Conservation (phyloP, 2,329 filamentous ascomycete genomes). For the Colletotrichum lini region DNA sequence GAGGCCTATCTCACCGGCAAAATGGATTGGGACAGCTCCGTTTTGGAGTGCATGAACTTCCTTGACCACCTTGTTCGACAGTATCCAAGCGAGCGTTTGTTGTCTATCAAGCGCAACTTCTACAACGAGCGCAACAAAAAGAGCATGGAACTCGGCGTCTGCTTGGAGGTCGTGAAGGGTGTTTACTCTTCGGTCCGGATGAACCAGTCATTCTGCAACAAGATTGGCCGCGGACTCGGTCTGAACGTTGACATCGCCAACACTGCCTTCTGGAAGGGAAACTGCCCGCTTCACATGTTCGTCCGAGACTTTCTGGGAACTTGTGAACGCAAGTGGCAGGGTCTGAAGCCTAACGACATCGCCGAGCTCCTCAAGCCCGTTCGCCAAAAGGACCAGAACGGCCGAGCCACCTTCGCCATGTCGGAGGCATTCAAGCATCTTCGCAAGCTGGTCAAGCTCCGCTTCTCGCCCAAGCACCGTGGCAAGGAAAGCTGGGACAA, state of each 20-base stretch:
- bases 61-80: slow-evolving; percentile 91
- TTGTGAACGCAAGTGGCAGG: slow-evolving; percentile 52
- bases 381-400: slow-evolving; percentile 41
- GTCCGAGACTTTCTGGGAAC: slow-evolving; percentile 46
- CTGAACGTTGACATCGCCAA: slow-evolving; percentile 95
- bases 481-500: slow-evolving; percentile 62
- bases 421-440: slow-evolving; percentile 70
- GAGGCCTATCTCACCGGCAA: slow-evolving; percentile 75
- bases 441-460: slow-evolving; percentile 67
- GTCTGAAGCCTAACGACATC: slow-evolving; percentile 47
- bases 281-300: slow-evolving; percentile 52
- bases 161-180: slow-evolving; percentile 85
- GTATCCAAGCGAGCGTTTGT: slow-evolving; percentile 76
- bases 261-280: slow-evolving; percentile 83
- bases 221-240: slow-evolving; percentile 72
- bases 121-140: slow-evolving; percentile 72
- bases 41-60: slow-evolving; percentile 89
- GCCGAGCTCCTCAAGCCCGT: slow-evolving; percentile 54
- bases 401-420: slow-evolving; percentile 48
- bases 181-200: slow-evolving; percentile 89
- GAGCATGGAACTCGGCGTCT: slow-evolving; percentile 68
- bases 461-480: slow-evolving; percentile 70
- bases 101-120: slow-evolving; percentile 85
- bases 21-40: slow-evolving; percentile 73
- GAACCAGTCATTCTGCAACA: slow-evolving; percentile 65